Evolutionary conservation across 2,329 filamentous ascomycete species (phyloP), one percentile per base, ranked within the genome.

Genomic region (Cercospora sp.): DNA sequence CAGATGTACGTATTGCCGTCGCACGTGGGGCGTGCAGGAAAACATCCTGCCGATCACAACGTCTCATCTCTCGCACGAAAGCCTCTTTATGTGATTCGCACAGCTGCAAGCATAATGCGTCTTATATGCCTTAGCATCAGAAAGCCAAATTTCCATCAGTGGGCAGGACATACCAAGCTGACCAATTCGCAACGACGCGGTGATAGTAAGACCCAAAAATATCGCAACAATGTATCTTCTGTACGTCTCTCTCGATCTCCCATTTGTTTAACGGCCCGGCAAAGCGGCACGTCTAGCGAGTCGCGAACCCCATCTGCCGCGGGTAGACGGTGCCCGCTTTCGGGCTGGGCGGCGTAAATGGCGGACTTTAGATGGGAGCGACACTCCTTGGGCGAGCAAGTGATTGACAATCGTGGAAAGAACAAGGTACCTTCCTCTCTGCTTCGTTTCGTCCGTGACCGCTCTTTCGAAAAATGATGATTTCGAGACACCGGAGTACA

Each of bases 301-400:
- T 59, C 55, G 30, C 36, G 36, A 30, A 31, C 18, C 55, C 28
- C 55, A 36, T 59, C 55, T 33, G 30, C 28, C 55, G 55, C 55
- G 55, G 28, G 55, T 59, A 31, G 48, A 59, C 55, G 55, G 55
- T 36, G 55, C 55, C 55, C 55, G 55, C 55, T 33, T 31, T 59
- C 31, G 28, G 55, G 28, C 55, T 59, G 3, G 28, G 28, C 28
- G 28, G 55, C 55, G 55, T 59, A 20, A 31, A 59, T 36, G 55
- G 55, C 55, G 55, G 55, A 59, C 55, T 59, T 59, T 31, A 31
- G 55, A 59, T 36, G 55, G 48, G 23, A 55, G 48, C 12, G 48
- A 55, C 48, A 55, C 48, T 55, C 20, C 48, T 55, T 55, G 23
- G 23, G 23, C 48, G 48, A 42, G 36, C 36, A 16, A n/a, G 48